Conservation (phyloP, 78 protist species). For the Neovahlkampfia damariscottae region DNA sequence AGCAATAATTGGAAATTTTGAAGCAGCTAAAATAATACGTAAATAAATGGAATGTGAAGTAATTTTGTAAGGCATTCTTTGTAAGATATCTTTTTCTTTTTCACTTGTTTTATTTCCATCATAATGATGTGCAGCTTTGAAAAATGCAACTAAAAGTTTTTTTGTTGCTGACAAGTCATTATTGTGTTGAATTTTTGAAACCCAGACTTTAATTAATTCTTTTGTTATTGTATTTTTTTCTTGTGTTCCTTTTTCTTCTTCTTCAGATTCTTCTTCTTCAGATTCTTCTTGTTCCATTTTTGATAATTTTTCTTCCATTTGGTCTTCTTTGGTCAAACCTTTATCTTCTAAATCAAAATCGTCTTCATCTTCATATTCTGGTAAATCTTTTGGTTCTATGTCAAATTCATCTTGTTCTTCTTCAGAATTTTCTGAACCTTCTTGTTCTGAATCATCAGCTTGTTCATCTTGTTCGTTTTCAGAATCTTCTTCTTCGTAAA, state of each 20-base stretch:
- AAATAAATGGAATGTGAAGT: too few relatives aligned
- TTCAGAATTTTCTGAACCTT: constrained; percentile 27
- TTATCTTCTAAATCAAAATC: constrained; percentile 1
- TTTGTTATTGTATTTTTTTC: constrained; percentile 17
- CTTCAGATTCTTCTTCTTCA: constrained; percentile 15
- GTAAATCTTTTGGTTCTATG: background rate
- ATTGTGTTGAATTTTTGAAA: constrained; percentile 1
- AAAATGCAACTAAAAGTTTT: constrained; percentile 39
- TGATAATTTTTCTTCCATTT: too few relatives aligned
- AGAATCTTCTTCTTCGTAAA: background rate
- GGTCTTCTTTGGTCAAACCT: constrained; percentile 5
- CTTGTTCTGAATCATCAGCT: constrained; percentile 15
- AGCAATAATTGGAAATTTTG: too few relatives aligned
- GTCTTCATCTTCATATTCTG: constrained; percentile 7
- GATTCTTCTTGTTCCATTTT: background rate
- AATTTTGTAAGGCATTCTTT: too few relatives aligned
- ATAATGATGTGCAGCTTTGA: constrained; percentile 28
- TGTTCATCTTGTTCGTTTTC: constrained; percentile 8
- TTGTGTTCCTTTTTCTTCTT: background rate
- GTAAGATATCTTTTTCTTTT: too few relatives aligned
- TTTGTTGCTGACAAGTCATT: background rate
- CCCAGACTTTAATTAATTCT: constrained; percentile 24
- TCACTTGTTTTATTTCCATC: constrained; percentile 21
- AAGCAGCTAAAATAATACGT: too few relatives aligned
- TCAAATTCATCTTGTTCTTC: constrained; percentile 30